Evolutionary conservation across 306 rosid species (phyloP).

Genomic region (Fagus crenata): DNA sequence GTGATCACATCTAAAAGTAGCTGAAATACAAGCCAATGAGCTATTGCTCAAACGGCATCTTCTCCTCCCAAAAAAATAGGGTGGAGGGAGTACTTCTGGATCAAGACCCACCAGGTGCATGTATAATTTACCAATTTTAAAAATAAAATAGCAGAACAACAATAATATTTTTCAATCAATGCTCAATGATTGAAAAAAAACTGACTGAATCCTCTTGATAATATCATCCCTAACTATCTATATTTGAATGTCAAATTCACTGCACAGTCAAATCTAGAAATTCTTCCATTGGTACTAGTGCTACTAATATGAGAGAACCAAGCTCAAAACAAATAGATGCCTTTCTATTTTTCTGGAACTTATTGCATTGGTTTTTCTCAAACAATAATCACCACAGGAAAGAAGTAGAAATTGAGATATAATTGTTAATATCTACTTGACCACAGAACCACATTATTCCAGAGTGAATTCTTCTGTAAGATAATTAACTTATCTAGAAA

Average conservation of each 20-base stretch:
- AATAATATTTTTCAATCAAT: background rate
- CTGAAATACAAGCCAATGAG: background rate
- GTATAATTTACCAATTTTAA: background rate
- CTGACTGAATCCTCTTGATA: slow-evolving; percentile 4
- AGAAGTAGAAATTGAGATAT: background rate
- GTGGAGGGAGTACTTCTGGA: background rate
- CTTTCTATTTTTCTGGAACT: too few species aligned
- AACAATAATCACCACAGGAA: too few species aligned
- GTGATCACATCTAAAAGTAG: background rate
- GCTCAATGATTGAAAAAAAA: slow-evolving; percentile 14
- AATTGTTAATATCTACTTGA: background rate
- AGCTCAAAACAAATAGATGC: too few species aligned
- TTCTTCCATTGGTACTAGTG: slow-evolving; percentile 2
- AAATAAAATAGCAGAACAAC: background rate
- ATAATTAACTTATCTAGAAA: slow-evolving; percentile 14
- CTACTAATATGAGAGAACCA: background rate
- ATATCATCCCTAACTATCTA: slow-evolving; percentile 9
- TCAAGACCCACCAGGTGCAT: background rate
- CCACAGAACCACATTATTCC: background rate
- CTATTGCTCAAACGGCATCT: background rate
- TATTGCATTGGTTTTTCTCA: too few species aligned
- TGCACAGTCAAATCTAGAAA: slow-evolving; percentile 12
- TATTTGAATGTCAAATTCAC: slow-evolving; percentile 6
- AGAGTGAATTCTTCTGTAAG: background rate
- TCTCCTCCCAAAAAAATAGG: background rate